Evolutionary conservation across 2,329 filamentous ascomycete genomes (phyloP).

Genomic region (Aspergillus pseudoviridinutans): DNA sequence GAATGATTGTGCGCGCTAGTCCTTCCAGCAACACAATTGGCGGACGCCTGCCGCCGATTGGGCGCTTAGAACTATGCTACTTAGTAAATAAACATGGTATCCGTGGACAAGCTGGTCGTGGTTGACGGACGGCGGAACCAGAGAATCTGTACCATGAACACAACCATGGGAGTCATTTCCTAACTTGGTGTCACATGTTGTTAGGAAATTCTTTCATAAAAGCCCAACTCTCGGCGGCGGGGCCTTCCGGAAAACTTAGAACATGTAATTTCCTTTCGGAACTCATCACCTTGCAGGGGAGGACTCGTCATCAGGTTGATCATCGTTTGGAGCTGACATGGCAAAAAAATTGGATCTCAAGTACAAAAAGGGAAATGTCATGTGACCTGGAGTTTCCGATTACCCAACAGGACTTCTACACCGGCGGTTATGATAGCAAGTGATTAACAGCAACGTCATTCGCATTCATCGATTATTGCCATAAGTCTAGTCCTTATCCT

Average conservation of each 20-base stretch:
- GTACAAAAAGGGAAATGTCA: background rate
- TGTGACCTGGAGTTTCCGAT: background rate
- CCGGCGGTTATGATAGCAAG: no score
- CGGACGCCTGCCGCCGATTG: background rate
- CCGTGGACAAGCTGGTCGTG: constrained; percentile 13
- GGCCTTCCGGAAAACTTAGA: no score
- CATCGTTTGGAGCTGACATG: background rate
- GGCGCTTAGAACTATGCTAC: background rate
- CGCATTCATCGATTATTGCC: no score
- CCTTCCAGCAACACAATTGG: background rate
- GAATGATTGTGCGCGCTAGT: background rate
- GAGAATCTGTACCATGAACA: background rate
- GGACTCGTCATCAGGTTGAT: background rate
- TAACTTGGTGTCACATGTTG: background rate
- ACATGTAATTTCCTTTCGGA: background rate
- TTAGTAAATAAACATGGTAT: constrained; percentile 15
- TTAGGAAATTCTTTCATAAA: background rate
- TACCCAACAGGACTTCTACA: background rate
- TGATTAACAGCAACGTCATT: background rate
- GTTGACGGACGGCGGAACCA: constrained; percentile 10
- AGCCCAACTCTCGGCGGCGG: background rate
- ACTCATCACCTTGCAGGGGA: background rate
- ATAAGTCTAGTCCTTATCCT: constrained; percentile 4
- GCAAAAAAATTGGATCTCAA: background rate
- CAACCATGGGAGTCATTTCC: background rate